A percentile compares a stretch with the other conserved stretches of the same genome.
Conservation (phyloP, 2,329 filamentous ascomycete genomes). For the Trichoderma cornu-damae region DNA sequence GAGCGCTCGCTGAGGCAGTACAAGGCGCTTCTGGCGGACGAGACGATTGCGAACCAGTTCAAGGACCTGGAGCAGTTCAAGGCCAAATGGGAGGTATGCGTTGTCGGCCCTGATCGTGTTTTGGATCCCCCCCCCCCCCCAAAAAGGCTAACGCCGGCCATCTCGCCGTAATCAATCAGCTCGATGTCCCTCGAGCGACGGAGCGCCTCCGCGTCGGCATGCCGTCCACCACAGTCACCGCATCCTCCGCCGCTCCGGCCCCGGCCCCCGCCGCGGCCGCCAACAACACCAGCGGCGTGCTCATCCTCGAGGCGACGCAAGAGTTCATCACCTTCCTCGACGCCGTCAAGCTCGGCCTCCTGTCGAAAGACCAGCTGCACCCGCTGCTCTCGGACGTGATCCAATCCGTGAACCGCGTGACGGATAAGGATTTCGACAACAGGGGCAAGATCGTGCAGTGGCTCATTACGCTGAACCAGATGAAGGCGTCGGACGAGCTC, state of each 20-base stretch:
- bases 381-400: slow-evolving; percentile 93
- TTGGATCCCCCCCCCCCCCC: too few species aligned
- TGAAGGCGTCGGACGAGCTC: slow-evolving; percentile 91
- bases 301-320: slow-evolving; percentile 88
- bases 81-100: slow-evolving; percentile 76
- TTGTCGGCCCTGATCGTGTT: not conserved
- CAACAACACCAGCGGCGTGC: slow-evolving; percentile 51
- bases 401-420: slow-evolving; percentile 94
- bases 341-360: slow-evolving; percentile 82
- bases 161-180: slow-evolving; percentile 44
- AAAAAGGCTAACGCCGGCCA: not conserved
- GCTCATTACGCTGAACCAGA: slow-evolving; percentile 95
- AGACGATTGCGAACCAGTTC: slow-evolving; percentile 84
- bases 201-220: slow-evolving; percentile 89
- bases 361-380: slow-evolving; percentile 95
- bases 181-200: slow-evolving; percentile 90
- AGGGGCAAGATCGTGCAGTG: slow-evolving; percentile 97
- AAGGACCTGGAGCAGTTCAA: slow-evolving; percentile 88
- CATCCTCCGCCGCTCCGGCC: slow-evolving; percentile 44
- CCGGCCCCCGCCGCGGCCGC: slow-evolving; percentile 40
- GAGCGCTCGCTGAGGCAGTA: slow-evolving; percentile 92
- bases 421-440: slow-evolving; percentile 89
- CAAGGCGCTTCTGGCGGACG: slow-evolving; percentile 86
- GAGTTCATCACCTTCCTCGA: slow-evolving; percentile 99
- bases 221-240: slow-evolving; percentile 70